phyloP scores from a whole-genome alignment of 306 rosid genomes.

The Lathyrus sativus region DNA sequence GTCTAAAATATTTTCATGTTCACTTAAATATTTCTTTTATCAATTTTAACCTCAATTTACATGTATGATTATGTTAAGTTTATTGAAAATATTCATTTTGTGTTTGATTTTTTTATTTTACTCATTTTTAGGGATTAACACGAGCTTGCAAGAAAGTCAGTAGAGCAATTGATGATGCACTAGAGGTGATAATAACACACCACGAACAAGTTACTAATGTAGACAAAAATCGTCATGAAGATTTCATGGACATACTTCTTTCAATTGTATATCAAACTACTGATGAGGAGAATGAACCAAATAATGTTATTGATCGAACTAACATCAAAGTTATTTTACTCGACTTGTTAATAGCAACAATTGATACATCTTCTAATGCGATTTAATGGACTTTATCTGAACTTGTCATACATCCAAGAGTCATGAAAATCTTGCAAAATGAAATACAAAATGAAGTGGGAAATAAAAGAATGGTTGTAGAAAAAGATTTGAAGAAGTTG shows the following conservation, averaged over 20 bases:
- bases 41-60: not conserved
- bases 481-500: constrained; percentile 31
- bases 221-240: not conserved
- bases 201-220: not conserved
- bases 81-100: not conserved
- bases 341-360: not conserved
- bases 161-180: not conserved
- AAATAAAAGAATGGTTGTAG: not conserved
- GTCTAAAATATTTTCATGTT: no score
- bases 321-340: not conserved
- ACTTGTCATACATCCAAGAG: not conserved
- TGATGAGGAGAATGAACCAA: not conserved
- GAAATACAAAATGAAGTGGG: constrained; percentile 2
- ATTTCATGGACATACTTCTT: not conserved
- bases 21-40: not conserved
- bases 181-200: not conserved
- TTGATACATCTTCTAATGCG: not conserved
- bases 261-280: not conserved
- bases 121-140: not conserved
- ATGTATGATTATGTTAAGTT: not conserved
- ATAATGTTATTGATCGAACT: not conserved
- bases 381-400: not conserved
- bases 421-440: not conserved
- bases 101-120: not conserved
- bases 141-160: not conserved